Evolutionary conservation across 164 flowering plant genomes (phyloP), one percentile per base, ranked within the genome.

Genomic region (Protea cynaroides): DNA sequence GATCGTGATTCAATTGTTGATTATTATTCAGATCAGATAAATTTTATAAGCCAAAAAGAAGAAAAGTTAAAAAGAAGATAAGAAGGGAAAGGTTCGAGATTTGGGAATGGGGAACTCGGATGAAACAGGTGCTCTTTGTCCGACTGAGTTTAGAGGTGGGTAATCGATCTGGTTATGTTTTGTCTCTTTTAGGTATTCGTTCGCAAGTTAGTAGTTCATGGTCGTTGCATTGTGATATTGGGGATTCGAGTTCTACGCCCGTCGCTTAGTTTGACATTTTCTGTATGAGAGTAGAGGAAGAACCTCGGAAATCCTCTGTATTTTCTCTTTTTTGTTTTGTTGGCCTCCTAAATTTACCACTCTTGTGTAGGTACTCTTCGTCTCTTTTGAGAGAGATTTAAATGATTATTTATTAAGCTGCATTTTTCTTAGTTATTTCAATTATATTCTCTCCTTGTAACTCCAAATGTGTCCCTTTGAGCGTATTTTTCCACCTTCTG

Each of bases 381-480:
- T 56, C 59, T 23, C 62, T 34, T 47, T 58, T 23, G 18, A 43
- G 66, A 46, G 66, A 44, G 22, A 56, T 63, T 69, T 57, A 69
- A 69, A 69, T 63, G 60, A 67, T 10, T 63, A 50, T 69, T 59
- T 50, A 23, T 63, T 61, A 17, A 34, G 24, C 18, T 63, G 58
- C 38, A 50, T 53, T 63, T 14, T 25, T 29, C 51, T 22, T 15
- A 21, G 24, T 53, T 40, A 56, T 25, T 56, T 25, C 14, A 23
- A 55, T 63, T 53, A 38, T 52, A 3, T 22, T 37, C 12, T 7
- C 17, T 21, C 15, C 50, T 53, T 38, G 66, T 37, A 14, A 29
- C 34, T 29, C 34, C 34, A 17, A 34, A 13, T 23, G 3, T 11
- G 50, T 52, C 14, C 8, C 15, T 9, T n/a, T n/a, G n/a, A n/a